Evolutionary conservation across 305 asterid genomes (phyloP).

Genomic region (Fraxinus greggii): DNA sequence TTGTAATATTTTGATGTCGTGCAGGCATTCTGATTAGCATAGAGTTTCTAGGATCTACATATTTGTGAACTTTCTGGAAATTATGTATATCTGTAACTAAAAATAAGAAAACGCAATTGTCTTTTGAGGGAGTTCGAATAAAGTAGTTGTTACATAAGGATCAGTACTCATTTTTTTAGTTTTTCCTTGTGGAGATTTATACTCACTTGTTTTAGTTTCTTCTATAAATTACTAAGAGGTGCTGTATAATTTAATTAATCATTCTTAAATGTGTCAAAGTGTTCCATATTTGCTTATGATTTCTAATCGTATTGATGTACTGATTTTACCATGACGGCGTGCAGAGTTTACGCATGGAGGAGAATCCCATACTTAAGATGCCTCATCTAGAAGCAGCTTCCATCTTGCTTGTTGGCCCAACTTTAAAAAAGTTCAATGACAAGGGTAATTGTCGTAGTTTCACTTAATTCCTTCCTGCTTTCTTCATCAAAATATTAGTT

Average conservation of each 20-base stretch:
- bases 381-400: slow-evolving; percentile 94
- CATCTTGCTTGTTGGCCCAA: slow-evolving; percentile 92
- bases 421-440: slow-evolving; percentile 92
- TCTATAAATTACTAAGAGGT: neutral
- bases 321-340: slow-evolving; percentile 31
- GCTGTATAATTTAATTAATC: neutral
- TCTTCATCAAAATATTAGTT: slow-evolving; percentile 15
- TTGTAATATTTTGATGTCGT: neutral
- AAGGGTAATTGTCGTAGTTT: slow-evolving; percentile 54
- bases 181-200: neutral
- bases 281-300: slow-evolving; percentile 9
- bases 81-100: neutral
- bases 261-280: slow-evolving; percentile 3
- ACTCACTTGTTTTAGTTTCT: neutral
- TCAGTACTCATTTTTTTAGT: neutral
- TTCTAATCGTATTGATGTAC: slow-evolving; percentile 15
- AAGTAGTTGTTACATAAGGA: neutral
- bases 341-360: slow-evolving; percentile 98
- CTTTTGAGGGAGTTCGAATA: neutral
- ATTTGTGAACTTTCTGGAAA: neutral
- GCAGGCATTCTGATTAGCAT: neutral
- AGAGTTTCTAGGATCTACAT: neutral
- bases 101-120: neutral
- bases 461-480: slow-evolving; percentile 9
- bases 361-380: slow-evolving; percentile 96